phyloP scores from a whole-genome alignment of 306 rosid genomes.

The Sindora glabra region DNA sequence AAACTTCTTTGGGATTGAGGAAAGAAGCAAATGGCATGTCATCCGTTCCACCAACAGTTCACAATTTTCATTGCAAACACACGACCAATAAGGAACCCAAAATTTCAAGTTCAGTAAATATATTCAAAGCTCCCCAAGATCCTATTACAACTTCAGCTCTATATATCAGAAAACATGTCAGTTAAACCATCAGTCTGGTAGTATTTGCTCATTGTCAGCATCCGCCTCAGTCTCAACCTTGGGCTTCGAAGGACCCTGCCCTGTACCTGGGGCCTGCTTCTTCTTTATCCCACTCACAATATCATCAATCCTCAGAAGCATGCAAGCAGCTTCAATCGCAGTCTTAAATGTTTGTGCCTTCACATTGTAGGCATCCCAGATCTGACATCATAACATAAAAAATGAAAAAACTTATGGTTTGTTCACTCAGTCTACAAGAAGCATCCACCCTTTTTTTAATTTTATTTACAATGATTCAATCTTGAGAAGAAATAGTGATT shows the following conservation, averaged over 20 bases:
- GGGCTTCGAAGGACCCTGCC: constrained; percentile 59
- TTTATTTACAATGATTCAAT: too few relatives aligned
- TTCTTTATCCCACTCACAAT: constrained; percentile 95
- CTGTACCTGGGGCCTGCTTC: constrained; percentile 78
- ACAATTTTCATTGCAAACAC: constrained; percentile 4
- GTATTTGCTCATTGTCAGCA: constrained; percentile 82
- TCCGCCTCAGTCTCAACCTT: constrained; percentile 69
- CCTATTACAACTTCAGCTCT: constrained; percentile 13
- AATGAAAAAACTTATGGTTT: too few relatives aligned
- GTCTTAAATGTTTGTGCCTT: constrained; percentile 97
- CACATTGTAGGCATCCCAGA: constrained; percentile 96
- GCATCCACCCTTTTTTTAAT: too few relatives aligned
- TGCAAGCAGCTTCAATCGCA: constrained; percentile 96
- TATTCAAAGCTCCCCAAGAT: constrained; percentile 14
- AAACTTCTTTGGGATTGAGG: too few relatives aligned
- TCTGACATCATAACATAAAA: constrained; percentile 30
- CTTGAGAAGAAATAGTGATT: too few relatives aligned
- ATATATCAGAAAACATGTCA: constrained; percentile 10
- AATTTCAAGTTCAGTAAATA: constrained; percentile 9
- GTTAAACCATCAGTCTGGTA: constrained; percentile 50
- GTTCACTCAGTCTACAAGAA: too few relatives aligned
- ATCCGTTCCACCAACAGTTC: constrained; percentile 3
- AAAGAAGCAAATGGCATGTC: not conserved
- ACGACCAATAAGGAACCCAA: constrained; percentile 14
- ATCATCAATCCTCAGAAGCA: constrained; percentile 95